Base-by-base conservation (phyloP, 768 basidiomycete species). In the Pilatotrama ljubarskyi region DNA sequence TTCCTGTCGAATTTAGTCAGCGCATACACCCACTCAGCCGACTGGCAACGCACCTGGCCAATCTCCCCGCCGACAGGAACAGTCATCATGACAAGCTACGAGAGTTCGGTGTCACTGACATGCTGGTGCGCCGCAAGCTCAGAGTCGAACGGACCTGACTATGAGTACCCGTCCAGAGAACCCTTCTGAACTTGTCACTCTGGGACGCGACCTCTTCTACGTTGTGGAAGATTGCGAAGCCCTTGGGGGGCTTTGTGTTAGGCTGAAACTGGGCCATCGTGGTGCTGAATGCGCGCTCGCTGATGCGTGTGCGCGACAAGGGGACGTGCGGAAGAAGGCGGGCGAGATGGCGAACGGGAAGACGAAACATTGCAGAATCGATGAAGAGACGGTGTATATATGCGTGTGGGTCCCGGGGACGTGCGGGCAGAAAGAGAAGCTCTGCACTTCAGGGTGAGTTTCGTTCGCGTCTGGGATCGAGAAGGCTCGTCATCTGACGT, bases 1-100 rank as follows among this genome's bases (percentile, higher is more conserved):
- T 62, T 70, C 68, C 69, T 70, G n/a, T 7, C 6, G 9, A 7
- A 1, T 10, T n/a, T 5, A 17, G 3, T 54, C n/a, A 52, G 52
- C 47, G 49, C 58, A 49, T 36, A 42, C 54, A 55, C n/a, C 24
- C 37, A 17, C 26, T 14, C 10, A 1, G 18, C 15, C 20, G 1
- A 13, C 11, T 20, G 14, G 36, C 15, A 43, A 37, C 62, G 10
- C 22, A 68, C 69, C 62, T 70, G 59, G 20, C 69, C 69, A 22
- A 70, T 70, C 40, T 70, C 69, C 29, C 68, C 69, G 42, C 64
- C 68, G 13, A 68, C 68, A 17, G 69, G 69, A 11, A 70, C 62
- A 3, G 69, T 70, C 69, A 70, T 70, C 50, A 70, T 67, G 40
- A 70, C 69, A 6, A 70, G 47, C 69, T 70, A 36, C 3, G 5